These are phyloP conservation scores for Skeletonema tropicum DNA, from an alignment of 108 stramenopile genomes.

Conservation along the genomic window DNA sequence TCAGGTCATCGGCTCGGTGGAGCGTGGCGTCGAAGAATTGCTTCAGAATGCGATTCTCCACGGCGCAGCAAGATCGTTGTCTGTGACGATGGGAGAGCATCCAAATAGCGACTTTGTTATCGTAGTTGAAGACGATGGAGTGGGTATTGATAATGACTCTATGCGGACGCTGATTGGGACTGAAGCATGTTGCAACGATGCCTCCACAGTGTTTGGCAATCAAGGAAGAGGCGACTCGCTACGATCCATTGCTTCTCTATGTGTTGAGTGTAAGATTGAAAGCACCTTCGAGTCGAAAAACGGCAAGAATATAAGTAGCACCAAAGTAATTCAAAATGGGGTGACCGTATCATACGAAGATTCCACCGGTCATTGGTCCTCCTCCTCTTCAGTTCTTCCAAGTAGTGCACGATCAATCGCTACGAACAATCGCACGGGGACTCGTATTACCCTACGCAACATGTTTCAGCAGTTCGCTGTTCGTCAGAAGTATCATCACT, in stretches of 20 bases:
- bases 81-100: neutral
- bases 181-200: slow-evolving; percentile 32
- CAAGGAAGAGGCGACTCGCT: slow-evolving; percentile 30
- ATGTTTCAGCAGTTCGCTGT: slow-evolving; percentile 37
- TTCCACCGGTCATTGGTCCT: neutral
- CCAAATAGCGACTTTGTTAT: neutral
- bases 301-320: neutral
- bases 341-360: slow-evolving; percentile 20
- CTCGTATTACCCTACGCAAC: slow-evolving; percentile 20
- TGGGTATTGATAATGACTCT: slow-evolving; percentile 38
- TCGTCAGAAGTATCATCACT: slow-evolving; percentile 19
- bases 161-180: slow-evolving; percentile 39
- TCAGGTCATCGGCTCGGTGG: slow-evolving; percentile 10
- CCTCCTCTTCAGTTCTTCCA: slow-evolving; percentile 12
- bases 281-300: slow-evolving; percentile 4
- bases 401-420: neutral
- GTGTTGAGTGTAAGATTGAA: slow-evolving; percentile 37
- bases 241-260: slow-evolving; percentile 27
- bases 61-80: neutral
- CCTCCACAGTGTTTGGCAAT: neutral
- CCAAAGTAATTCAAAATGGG: slow-evolving; percentile 30
- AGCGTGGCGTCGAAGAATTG: slow-evolving; percentile 20
- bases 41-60: slow-evolving; percentile 18
- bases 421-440: slow-evolving; percentile 16
- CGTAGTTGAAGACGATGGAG: slow-evolving; percentile 19